phyloP scores from a whole-genome alignment of 768 basidiomycete genomes.

The Amanita exitialis region DNA sequence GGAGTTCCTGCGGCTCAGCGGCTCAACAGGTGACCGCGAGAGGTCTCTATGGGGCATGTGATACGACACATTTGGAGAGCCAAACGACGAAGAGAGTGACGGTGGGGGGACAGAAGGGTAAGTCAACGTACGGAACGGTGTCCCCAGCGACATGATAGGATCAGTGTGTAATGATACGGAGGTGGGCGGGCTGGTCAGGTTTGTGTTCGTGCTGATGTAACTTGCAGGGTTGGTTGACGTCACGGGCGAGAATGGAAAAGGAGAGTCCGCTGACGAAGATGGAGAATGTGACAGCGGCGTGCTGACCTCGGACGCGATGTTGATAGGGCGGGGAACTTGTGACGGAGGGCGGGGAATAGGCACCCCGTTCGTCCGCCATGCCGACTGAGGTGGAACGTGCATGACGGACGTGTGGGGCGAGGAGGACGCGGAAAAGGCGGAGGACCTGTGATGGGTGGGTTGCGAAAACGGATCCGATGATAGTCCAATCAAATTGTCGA shows the following conservation, averaged over 20 bases:
- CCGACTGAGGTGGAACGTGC: constrained; percentile 19
- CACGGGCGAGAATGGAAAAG: constrained; percentile 57
- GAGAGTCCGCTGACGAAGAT: constrained; percentile 49
- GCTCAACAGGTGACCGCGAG: constrained; percentile 39
- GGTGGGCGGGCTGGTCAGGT: constrained; percentile 67
- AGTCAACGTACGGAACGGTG: constrained; percentile 36
- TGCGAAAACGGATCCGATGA: constrained; percentile 61
- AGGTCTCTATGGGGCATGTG: constrained; percentile 37
- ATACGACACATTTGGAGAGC: constrained; percentile 50
- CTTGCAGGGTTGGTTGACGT: constrained; percentile 44
- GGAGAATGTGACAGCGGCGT: constrained; percentile 60
- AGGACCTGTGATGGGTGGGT: constrained; percentile 52
- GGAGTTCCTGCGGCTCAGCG: constrained; percentile 44
- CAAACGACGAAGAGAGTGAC: constrained; percentile 69
- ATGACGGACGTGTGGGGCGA: constrained; percentile 38
- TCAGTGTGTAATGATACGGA: constrained; percentile 42
- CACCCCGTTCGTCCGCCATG: constrained; percentile 40
- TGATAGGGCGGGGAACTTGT: constrained; percentile 47
- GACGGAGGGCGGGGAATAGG: constrained; percentile 70
- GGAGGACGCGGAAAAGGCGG: constrained; percentile 27
- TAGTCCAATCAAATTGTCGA: constrained; percentile 73
- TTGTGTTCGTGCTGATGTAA: constrained; percentile 48
- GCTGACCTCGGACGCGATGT: constrained; percentile 38
- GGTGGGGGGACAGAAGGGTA: constrained; percentile 84
- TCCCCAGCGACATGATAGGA: constrained; percentile 22